Evolutionary conservation across 106 monocot species (phyloP), one percentile per base, ranked within the genome.

Genomic region (Triglochin maritima): DNA sequence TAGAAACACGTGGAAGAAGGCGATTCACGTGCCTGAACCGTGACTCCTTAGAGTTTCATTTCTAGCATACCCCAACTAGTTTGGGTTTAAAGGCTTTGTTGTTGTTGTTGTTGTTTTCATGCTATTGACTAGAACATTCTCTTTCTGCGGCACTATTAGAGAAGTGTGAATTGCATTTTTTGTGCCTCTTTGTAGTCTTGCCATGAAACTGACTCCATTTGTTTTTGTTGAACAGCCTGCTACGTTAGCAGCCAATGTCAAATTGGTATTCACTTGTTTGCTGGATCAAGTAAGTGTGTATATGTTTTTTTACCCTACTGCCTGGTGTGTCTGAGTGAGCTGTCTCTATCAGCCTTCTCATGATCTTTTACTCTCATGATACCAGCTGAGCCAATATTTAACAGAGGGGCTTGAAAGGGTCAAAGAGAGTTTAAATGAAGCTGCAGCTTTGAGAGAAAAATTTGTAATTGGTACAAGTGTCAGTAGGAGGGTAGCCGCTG

Each of bases 401-500:
- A 89, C 92, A 72, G 98, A 99, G 62, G 92, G 98, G 5, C 88
- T 99, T 70, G 92, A 92, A 61, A 75, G 86, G 41, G 92, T 87
- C 10, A 82, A 84, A 80, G 92, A 92, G 77, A 81, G 92, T 81
- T 81, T 99, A 68, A 99, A 86, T 83, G 89, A 99, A 58, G 98
- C 92, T 52, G 92, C 98, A 62, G 74, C 86, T 67, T 70, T 84
- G 69, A 81, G 98, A 58, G 98, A 99, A 61, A 88, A 84, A 66
- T 99, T 86, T 78, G 73, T 89, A 56, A 89, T 99, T 67, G 98
- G 98, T 57, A 72, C 88, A 57, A 89, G 84, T 71, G 87, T 96
- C 69, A 96, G 88, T 76, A 88, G 84, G 73, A 86, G 98, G 70
- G 98, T 92, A 7, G 98, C 98, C 69, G 89, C 92, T 57, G 92